Evolutionary conservation across 2,329 filamentous ascomycete genomes (phyloP).

Genomic region (Xylariaceae sp.): DNA sequence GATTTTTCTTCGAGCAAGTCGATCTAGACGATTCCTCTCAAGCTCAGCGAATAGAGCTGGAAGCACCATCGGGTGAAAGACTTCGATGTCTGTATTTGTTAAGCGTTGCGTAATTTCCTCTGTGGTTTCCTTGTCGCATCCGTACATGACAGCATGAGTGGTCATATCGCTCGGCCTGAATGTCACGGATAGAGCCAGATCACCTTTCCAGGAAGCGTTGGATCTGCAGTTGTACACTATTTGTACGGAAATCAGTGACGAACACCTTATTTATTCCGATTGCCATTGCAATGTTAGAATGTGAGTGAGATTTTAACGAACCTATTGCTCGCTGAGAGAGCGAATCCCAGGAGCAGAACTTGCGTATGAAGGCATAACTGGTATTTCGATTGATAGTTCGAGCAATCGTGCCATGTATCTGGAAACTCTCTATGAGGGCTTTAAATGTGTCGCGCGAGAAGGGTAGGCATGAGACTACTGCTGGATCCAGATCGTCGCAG

Average conservation of each 20-base stretch:
- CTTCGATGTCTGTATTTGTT: constrained; percentile 4
- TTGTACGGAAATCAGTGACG: neutral
- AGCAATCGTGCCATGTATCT: constrained; percentile 10
- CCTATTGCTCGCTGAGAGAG: constrained; percentile 3
- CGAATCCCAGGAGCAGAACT: constrained; percentile 1
- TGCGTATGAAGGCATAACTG: constrained; percentile 8
- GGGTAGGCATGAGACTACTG: constrained; percentile 5
- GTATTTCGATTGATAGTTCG: constrained; percentile 11
- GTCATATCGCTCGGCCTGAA: constrained; percentile 13
- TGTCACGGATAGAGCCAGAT: constrained; percentile 20
- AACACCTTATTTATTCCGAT: neutral
- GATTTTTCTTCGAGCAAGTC: constrained; percentile 2
- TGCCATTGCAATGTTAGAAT: neutral
- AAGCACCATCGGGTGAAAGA: constrained; percentile 18
- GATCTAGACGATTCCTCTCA: constrained; percentile 16
- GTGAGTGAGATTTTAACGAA: neutral
- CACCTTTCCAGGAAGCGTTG: constrained; percentile 7
- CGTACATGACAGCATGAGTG: constrained; percentile 18
- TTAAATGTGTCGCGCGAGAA: constrained; percentile 5
- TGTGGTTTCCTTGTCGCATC: constrained; percentile 14
- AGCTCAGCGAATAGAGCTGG: constrained; percentile 20
- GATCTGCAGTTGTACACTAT: constrained; percentile 14
- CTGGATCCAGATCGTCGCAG: neutral
- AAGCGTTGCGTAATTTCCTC: constrained; percentile 12
- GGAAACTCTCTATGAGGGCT: constrained; percentile 3